Conservation (phyloP, 176 grass and related monocot species). For the Hsuehochloa calcarea region DNA sequence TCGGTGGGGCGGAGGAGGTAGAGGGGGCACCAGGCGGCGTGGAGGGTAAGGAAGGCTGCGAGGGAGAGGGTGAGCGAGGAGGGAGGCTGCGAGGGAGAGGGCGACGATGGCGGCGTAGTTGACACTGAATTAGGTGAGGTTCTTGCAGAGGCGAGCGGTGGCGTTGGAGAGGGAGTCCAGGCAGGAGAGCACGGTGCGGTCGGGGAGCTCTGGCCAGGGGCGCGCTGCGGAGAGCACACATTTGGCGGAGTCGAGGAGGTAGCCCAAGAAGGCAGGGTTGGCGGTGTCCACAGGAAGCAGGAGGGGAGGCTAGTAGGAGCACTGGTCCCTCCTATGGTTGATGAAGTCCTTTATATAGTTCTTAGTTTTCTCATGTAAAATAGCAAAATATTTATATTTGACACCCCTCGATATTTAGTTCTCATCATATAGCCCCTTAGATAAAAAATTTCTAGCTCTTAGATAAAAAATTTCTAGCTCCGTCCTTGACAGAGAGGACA, state of each 20-base stretch:
- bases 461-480: no score
- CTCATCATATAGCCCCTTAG: no score
- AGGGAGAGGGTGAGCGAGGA: slow-evolving; percentile 55
- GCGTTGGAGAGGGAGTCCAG: slow-evolving; percentile 51
- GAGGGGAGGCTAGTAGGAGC: no score
- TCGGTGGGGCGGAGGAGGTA: slow-evolving; percentile 58
- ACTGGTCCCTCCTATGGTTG: no score
- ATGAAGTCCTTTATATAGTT: no score
- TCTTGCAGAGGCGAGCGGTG: slow-evolving; percentile 57
- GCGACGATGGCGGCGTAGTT: slow-evolving; percentile 63
- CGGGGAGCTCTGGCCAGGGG: slow-evolving; percentile 46
- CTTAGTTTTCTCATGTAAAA: no score
- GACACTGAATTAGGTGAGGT: slow-evolving; percentile 84
- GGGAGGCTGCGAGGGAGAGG: slow-evolving; percentile 44
- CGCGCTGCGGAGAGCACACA: slow-evolving; percentile 41
- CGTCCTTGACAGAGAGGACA: no score
- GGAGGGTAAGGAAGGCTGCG: slow-evolving; percentile 36
- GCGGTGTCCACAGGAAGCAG: not conserved
- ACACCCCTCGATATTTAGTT: no score
- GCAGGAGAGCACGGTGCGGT: slow-evolving; percentile 44
- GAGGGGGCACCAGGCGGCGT: slow-evolving; percentile 53
- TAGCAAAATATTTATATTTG: no score
- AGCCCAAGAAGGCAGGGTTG: slow-evolving; percentile 28
- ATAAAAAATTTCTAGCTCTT: no score
- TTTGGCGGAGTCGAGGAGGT: slow-evolving; percentile 31